Evolutionary conservation across 208 protist species (phyloP).

Genomic region (Endotrypanum monterogeii): DNA sequence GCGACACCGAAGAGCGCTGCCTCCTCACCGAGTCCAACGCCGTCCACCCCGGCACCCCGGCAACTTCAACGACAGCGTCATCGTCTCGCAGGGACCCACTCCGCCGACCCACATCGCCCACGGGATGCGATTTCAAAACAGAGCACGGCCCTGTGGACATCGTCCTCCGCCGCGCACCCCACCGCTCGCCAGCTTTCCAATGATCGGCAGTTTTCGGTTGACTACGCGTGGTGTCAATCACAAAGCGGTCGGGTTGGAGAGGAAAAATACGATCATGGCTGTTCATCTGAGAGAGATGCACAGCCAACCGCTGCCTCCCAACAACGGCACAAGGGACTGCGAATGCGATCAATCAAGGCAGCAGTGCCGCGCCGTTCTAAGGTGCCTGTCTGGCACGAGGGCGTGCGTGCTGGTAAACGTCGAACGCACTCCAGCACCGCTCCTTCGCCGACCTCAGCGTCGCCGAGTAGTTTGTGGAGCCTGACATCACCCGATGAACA

Average conservation of each 20-base stretch:
- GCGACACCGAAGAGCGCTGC: conserved; percentile 8
- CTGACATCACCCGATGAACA: not conserved
- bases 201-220: conserved; percentile 17
- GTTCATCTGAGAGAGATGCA: conserved; percentile 5
- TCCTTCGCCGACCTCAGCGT: not conserved
- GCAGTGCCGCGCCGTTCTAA: conserved; percentile 1
- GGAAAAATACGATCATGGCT: not conserved
- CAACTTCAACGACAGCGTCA: not conserved
- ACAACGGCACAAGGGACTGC: not conserved
- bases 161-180: conserved; percentile 7
- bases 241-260: no score
- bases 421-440: not conserved
- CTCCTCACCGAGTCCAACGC: conserved; percentile 1
- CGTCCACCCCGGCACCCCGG: not conserved
- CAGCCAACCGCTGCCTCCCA: conserved; percentile 19
- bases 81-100: not conserved
- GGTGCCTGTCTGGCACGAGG: conserved; percentile 16
- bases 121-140: not conserved
- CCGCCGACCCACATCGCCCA: not conserved
- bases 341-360: not conserved
- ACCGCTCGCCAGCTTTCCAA: conserved; percentile 28
- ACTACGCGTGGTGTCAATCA: conserved; percentile 1
- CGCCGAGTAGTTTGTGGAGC: not conserved
- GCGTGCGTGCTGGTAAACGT: no score
- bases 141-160: not conserved